Conservation (phyloP, 192 early-diverging fungal genomes). For the Hyaloraphidium curvatum region DNA sequence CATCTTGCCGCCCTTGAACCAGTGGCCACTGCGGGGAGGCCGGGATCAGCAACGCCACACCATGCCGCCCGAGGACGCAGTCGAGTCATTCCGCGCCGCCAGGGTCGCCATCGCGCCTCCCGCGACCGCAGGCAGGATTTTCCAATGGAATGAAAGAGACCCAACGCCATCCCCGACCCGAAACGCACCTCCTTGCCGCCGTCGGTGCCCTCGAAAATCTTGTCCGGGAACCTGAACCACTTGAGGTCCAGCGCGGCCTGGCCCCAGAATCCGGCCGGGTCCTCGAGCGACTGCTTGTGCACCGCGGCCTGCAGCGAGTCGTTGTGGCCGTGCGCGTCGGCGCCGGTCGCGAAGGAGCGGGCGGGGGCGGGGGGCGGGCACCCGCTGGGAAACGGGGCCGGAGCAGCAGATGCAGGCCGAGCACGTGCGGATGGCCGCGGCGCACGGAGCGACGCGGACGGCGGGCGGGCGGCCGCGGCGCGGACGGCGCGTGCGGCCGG, state of each 20-base stretch:
- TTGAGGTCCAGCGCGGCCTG: constrained; percentile 11
- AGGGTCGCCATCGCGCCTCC: neutral
- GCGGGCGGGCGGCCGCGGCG: no score
- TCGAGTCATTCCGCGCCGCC: no score
- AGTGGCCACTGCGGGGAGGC: neutral
- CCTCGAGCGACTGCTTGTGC: constrained; percentile 16
- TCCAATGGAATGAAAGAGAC: neutral
- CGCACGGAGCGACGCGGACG: no score
- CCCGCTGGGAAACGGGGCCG: no score
- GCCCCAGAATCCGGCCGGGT: constrained; percentile 31
- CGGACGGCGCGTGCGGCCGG: no score
- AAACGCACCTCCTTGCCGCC: neutral
- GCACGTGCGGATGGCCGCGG: no score
- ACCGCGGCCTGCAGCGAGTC: constrained; percentile 11
- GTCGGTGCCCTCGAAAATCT: neutral
- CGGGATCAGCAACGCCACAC: no score
- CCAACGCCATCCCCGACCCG: constrained; percentile 41
- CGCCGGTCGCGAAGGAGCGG: no score
- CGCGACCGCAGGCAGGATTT: neutral
- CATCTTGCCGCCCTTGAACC: constrained; percentile 16
- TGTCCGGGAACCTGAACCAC: constrained; percentile 1
- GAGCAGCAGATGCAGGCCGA: no score
- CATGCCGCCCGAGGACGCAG: neutral
- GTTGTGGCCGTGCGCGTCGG: no score
- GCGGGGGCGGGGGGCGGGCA: no score